Conservation (phyloP, 78 protist genomes). For the Pigoraptor vietnamica region DNA sequence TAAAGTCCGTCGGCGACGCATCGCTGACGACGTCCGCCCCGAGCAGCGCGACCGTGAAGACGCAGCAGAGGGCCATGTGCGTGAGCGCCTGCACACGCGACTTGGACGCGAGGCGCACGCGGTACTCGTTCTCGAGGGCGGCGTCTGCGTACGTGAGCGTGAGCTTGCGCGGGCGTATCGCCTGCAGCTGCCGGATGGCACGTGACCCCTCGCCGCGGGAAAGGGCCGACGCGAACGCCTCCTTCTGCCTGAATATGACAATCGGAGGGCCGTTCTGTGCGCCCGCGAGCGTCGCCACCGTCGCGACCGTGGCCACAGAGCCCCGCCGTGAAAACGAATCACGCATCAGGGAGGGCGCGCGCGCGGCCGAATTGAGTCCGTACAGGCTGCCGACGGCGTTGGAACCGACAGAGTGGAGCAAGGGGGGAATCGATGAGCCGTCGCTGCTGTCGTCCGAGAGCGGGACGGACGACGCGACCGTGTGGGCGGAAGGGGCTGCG, state of each 20-base stretch:
- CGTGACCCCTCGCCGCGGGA: not conserved
- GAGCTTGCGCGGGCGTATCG: not conserved
- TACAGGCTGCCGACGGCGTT: too few relatives aligned
- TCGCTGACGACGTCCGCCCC: not conserved
- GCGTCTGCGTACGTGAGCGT: not conserved
- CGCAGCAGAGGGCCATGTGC: not conserved
- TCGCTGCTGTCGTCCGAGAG: too few relatives aligned
- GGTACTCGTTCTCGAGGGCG: not conserved
- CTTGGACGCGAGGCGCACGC: not conserved
- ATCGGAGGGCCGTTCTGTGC: not conserved
- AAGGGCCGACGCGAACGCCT: not conserved
- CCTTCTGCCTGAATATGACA: not conserved
- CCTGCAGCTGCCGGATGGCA: not conserved
- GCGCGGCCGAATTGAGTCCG: too few relatives aligned
- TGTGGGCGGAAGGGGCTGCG: too few relatives aligned
- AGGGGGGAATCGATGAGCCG: too few relatives aligned
- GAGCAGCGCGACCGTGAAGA: not conserved
- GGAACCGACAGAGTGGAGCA: too few relatives aligned
- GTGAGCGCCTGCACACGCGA: not conserved
- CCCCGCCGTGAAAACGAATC: not conserved
- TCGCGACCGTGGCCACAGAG: not conserved
- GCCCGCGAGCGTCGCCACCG: not conserved
- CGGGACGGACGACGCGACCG: too few relatives aligned
- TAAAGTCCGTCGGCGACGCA: not conserved
- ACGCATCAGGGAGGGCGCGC: not conserved